Base-by-base conservation (phyloP, 495 filamentous ascomycete genomes). In the Baudoinia panamericana region DNA sequence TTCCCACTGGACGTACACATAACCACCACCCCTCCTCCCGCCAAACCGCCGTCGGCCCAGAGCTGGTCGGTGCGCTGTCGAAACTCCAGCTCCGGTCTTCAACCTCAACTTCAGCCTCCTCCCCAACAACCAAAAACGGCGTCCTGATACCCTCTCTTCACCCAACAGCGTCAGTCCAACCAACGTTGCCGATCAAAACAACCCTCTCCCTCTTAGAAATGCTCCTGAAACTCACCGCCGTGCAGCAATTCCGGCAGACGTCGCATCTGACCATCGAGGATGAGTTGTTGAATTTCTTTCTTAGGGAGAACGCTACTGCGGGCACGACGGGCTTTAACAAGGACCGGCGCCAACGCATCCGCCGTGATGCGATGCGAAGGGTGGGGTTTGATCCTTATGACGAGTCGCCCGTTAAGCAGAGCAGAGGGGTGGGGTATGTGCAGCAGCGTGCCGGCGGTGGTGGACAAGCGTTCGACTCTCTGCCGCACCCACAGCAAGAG, bases 181-280 rank as follows among this genome's bases (percentile, higher is more conserved):
- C n/a, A n/a, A n/a, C n/a, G n/a, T n/a, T 27, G 60, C 67, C 36
- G 18, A 77, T 93, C 38, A 74, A 76, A 11, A 87, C 87, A 11
- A 88, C 82, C 0, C 75, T 99, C 6, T 96, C 90, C 7, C 76
- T 95, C 33, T 75, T 99, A 16, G 92, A 99, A 60, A 92, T 85
- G 61, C 69, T 96, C 28, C 75, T 99, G 41, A 87, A 92, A 40
- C 75, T 99, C 17, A 82, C 81, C 6, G 80, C 84, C 30, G 70
- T 96, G n/a, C 90, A 96, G 58, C 87, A 96, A 65, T 93, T 90
- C 61, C 84, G 93, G 54, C 92, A 99, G 70, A 70, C 77, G 29
- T 84, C 85, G 1, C 92, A 99, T 51, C 73, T 96, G 22, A 71
- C 84, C 24, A 92, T 95, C 51, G 83, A 80, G n/a, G 92, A 99